Evolutionary conservation across 129 eudicot species (phyloP).

Genomic region (Chrysanthemum lavandulifolium): DNA sequence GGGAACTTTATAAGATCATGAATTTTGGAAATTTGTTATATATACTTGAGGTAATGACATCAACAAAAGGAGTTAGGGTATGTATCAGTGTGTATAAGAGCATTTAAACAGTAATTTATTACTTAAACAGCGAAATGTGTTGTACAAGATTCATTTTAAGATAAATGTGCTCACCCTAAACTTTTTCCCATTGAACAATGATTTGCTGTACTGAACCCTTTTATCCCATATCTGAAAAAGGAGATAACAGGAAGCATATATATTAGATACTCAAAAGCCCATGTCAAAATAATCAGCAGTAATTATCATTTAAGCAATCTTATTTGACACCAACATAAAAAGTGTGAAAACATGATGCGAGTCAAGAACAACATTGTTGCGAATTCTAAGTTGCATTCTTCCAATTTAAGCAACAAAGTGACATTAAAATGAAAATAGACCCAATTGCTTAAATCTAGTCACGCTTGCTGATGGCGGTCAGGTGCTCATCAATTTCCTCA

Average conservation of each 20-base stretch:
- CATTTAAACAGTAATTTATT: not conserved
- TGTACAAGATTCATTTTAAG: not conserved
- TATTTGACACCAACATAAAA: conserved; percentile 17
- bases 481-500: conserved; percentile 94
- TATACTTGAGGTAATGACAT: not conserved
- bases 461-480: conserved; percentile 95
- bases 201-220: conserved; percentile 55
- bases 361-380: conserved; percentile 7
- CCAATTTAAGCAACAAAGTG: not conserved
- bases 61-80: not conserved
- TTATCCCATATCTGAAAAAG: conserved; percentile 74
- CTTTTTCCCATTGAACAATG: conserved; percentile 81
- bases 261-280: not conserved
- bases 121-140: conserved; percentile 11
- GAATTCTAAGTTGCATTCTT: conserved; percentile 20
- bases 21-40: not conserved
- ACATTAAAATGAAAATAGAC: conserved; percentile 23
- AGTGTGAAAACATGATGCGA: conserved; percentile 17
- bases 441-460: conserved; percentile 24
- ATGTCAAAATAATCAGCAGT: not conserved
- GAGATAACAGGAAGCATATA: conserved; percentile 4
- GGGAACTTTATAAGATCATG: not conserved
- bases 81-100: too few species aligned
- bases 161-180: conserved; percentile 63
- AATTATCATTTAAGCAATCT: conserved; percentile 16